Percentiles rank a stretch among this genome's conserved stretches.
Evolutionary conservation across 495 filamentous ascomycete genomes (phyloP).

Genomic region (Penicillium maclennaniae): DNA sequence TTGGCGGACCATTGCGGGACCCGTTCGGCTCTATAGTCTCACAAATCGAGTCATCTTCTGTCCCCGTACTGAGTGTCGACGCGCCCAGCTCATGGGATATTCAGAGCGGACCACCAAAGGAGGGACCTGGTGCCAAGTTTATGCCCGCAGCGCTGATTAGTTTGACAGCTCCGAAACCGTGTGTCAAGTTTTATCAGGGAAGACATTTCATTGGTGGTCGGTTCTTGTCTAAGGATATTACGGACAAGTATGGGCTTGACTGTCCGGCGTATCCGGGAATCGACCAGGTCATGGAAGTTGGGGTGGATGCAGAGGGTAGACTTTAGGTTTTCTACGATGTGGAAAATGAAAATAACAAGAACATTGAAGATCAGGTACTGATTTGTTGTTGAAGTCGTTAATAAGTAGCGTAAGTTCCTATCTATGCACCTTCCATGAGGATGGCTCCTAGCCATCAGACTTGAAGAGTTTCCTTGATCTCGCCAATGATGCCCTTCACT

Average conservation of each 20-base stretch:
- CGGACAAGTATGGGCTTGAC: constrained; percentile 83
- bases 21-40: constrained; percentile 80
- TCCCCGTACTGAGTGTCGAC: constrained; percentile 85
- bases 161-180: constrained; percentile 92
- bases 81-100: constrained; percentile 94
- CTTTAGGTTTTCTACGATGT: constrained; percentile 33
- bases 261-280: constrained; percentile 79
- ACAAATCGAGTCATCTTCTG: constrained; percentile 63
- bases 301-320: constrained; percentile 51
- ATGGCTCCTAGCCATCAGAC: constrained; percentile 5
- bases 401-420: constrained; percentile 11
- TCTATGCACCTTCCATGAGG: constrained; percentile 10
- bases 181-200: constrained; percentile 77
- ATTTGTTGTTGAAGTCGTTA: constrained; percentile 25
- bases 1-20: constrained; percentile 85
- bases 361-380: not conserved
- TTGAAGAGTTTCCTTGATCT: constrained; percentile 38
- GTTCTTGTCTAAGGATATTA: constrained; percentile 75
- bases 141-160: constrained; percentile 76
- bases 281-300: constrained; percentile 84
- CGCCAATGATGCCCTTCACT: constrained; percentile 44
- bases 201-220: constrained; percentile 88
- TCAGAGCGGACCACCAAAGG: constrained; percentile 71
- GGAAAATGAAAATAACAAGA: not conserved
- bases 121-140: constrained; percentile 75